Conservation (phyloP, 257 asterid species). For the Voacanga thouarsii region DNA sequence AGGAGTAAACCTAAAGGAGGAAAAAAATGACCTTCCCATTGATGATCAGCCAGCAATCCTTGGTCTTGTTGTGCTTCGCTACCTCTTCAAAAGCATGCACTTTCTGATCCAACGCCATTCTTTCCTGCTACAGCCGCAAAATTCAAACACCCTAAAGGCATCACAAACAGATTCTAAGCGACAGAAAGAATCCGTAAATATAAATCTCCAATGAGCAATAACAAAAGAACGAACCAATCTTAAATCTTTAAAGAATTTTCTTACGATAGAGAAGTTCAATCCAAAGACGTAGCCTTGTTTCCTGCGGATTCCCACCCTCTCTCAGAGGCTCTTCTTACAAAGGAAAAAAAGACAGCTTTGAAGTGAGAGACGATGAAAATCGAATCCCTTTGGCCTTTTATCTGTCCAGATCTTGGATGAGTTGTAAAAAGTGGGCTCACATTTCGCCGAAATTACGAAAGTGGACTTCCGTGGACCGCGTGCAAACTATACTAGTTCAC, state of each 20-base stretch:
- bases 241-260: background rate
- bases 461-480: background rate
- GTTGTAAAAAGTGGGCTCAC: background rate
- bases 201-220: background rate
- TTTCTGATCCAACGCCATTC: constrained; percentile 65
- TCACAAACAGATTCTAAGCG: background rate
- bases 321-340: background rate
- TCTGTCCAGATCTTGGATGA: background rate
- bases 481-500: background rate
- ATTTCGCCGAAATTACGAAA: background rate
- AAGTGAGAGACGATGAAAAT: background rate
- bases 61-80: constrained; percentile 61
- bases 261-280: background rate
- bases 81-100: constrained; percentile 63
- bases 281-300: background rate
- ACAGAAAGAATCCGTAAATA: background rate
- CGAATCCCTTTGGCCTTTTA: background rate
- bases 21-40: constrained; percentile 66
- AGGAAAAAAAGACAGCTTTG: background rate
- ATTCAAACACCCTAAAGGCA: background rate
- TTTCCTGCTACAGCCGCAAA: constrained; percentile 18
- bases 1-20: background rate
- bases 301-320: background rate
- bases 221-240: background rate
- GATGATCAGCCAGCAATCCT: constrained; percentile 89